Base-by-base conservation (phyloP, 106 monocot species). In the Dendrobium catenatum region DNA sequence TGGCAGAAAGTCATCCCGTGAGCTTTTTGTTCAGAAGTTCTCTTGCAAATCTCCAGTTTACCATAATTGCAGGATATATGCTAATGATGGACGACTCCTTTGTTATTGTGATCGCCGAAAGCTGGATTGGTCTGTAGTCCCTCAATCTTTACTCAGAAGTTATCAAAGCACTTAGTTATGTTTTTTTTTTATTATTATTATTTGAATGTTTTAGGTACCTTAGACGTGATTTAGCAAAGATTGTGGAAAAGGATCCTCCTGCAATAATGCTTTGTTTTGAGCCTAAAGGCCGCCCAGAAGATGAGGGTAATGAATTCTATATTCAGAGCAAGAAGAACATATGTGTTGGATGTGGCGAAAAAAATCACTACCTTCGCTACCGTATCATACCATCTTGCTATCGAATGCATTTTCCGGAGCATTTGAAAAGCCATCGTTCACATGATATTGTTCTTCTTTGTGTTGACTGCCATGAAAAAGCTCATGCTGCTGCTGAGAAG, bases 371-470 rank as follows among this genome's bases (percentile, higher is more conserved):
- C 83, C 77, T 98, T 73, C 92, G 97, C 37, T 98, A 98, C 43
- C 78, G 97, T 40, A 93, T 98, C 49, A 98, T 98, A 86, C 97
- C 97, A 31, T 98, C 97, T 22, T 98, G 97, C 88, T 98, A 98
- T 79, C 89, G 97, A 87, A 88, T 95, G 85, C 94, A 98, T 72
- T 98, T 98, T 77, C 93, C 97, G n/a, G 97, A 98, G 89, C 97
- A 95, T 85, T 83, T 98, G 83, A 98, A 98, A 88, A 98, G 97
- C 24, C 97, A 98, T 72, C 84, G 94, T 26, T 98, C 97, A 42
- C 97, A 98, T 91, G 97, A 98, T 85, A 95, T 94, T 80, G 94
- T 98, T 37, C 90, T 98, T 4, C 86, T 98, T 18, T 98, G 97
- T 81, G 97, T 98, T 64, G 97, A 98, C 80, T 98, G 97, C 48